Evolutionary conservation across 768 basidiomycete genomes (phyloP), one percentile per base, ranked within the genome.

Genomic region (Calocera cornea): DNA sequence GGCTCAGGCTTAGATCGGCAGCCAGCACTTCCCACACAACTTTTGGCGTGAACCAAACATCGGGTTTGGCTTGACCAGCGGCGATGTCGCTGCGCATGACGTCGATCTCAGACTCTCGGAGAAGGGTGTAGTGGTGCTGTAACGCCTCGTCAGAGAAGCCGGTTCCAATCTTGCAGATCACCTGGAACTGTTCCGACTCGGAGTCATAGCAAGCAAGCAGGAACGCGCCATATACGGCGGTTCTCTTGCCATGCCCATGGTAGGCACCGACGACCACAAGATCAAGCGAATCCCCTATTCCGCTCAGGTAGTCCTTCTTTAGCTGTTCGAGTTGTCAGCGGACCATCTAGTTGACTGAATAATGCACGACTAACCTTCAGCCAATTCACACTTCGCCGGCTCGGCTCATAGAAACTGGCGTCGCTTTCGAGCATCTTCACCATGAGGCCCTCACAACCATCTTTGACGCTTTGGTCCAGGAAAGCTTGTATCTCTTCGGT

Each of bases 361-460:
- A 16, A n/a, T 34, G 16, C 22, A 66, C 66, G 17, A 71, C 75
- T 65, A 36, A 93, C 95, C 86, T 99, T 99, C 17, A 99, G 80
- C 97, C 97, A 99, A 74, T 98, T 97, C 66, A 97, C 89, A 78
- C 91, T 94, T 41, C 97, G 81, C 68, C 95, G 80, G 76, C 92
- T 95, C 10, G 97, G 97, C 77, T 97, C 95, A 74, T 99, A 99
- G 72, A 84, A 91, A 76, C 93, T 92, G 7, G 88, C 90, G 41
- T 92, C 88, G 54, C 85, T 88, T 44, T 95, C 92, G 19, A 99
- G 79, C 93, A 97, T 95, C 80, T 99, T 99, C 68, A 99, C 92
- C 97, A 99, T 99, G 54, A 99, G 83, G 11, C 97, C 97, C 76
- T 99, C 97, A 75, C 97, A 98, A 1, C 95, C 94, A 74, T 98